phyloP scores from a whole-genome alignment of 2,329 filamentous ascomycete genomes.

The Colletotrichum cordylinicola region DNA sequence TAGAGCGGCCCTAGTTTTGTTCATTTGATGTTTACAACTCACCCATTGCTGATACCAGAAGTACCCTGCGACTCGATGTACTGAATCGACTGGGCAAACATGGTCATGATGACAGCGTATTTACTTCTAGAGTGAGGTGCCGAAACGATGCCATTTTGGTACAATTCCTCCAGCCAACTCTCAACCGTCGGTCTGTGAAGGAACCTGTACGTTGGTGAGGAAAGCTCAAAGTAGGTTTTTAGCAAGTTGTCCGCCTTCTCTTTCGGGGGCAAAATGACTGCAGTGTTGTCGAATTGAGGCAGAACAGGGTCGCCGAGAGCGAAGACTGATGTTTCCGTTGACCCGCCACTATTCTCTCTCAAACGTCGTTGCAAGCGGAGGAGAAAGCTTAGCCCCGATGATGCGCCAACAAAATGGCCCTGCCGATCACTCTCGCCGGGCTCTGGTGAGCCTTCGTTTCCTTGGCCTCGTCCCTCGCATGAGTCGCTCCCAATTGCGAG shows the following conservation, averaged over 20 bases:
- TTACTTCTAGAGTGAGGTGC: neutral
- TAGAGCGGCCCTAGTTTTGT: neutral
- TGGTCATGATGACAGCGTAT: neutral
- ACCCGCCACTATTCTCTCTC: conserved; percentile 6
- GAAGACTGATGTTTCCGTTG: neutral
- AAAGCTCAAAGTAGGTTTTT: neutral
- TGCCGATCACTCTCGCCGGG: conserved; percentile 31
- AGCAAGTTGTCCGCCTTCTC: neutral
- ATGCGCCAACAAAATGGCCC: conserved; percentile 35
- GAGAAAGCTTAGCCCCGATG: conserved; percentile 33
- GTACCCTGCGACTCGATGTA: neutral
- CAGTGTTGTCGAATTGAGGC: neutral
- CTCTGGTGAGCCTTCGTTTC: conserved; percentile 27
- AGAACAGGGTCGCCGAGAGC: neutral
- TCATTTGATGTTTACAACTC: neutral
- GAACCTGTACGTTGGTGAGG: neutral
- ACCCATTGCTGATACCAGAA: neutral
- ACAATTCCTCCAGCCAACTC: neutral
- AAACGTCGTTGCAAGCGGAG: conserved; percentile 32
- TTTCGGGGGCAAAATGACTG: neutral
- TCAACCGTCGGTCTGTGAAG: neutral
- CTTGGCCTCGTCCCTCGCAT: neutral
- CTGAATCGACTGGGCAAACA: neutral
- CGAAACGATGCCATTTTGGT: neutral
- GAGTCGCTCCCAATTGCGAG: neutral